Evolutionary conservation across 1,139 yeast species (phyloP).

Genomic region (Suhomyces taliae): DNA sequence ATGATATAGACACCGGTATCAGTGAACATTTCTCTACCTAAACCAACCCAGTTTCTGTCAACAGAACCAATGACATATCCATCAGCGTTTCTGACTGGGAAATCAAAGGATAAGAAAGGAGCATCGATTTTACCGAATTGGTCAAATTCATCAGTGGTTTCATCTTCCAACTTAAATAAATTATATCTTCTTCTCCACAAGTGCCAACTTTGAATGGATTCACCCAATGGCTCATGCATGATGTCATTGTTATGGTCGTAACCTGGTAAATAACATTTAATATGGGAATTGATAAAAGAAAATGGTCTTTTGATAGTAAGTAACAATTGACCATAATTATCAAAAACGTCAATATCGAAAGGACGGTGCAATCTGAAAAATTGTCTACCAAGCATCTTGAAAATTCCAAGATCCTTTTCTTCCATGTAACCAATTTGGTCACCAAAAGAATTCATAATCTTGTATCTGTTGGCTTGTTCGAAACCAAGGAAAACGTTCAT

Average conservation of each 20-base stretch:
- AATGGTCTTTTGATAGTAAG: slow-evolving; percentile 79
- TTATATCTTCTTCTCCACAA: slow-evolving; percentile 87
- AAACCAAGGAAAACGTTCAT: slow-evolving; percentile 85
- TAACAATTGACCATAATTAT: slow-evolving; percentile 64
- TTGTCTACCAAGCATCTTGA: slow-evolving; percentile 74
- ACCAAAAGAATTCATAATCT: slow-evolving; percentile 72
- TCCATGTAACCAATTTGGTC: slow-evolving; percentile 75
- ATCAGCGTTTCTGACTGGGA: slow-evolving; percentile 65
- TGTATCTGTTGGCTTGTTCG: slow-evolving; percentile 85
- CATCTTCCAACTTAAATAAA: slow-evolving; percentile 58
- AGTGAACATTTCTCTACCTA: slow-evolving; percentile 88
- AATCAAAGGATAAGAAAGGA: slow-evolving; percentile 81
- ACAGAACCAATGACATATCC: slow-evolving; percentile 70
- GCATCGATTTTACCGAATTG: slow-evolving; percentile 89
- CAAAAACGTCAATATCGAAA: slow-evolving; percentile 77
- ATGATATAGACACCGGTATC: slow-evolving; percentile 91
- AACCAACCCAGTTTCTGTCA: slow-evolving; percentile 92
- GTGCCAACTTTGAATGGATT: slow-evolving; percentile 91
- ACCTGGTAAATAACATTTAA: slow-evolving; percentile 69
- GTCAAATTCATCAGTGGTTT: slow-evolving; percentile 46
- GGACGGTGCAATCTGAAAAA: slow-evolving; percentile 83
- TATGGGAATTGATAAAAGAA: slow-evolving; percentile 84
- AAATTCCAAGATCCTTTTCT: slow-evolving; percentile 74
- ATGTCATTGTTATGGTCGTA: slow-evolving; percentile 34
- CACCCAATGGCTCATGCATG: slow-evolving; percentile 66